Conservation (phyloP, 2,329 filamentous ascomycete genomes). For the Davidsoniella neocaledoniae region DNA sequence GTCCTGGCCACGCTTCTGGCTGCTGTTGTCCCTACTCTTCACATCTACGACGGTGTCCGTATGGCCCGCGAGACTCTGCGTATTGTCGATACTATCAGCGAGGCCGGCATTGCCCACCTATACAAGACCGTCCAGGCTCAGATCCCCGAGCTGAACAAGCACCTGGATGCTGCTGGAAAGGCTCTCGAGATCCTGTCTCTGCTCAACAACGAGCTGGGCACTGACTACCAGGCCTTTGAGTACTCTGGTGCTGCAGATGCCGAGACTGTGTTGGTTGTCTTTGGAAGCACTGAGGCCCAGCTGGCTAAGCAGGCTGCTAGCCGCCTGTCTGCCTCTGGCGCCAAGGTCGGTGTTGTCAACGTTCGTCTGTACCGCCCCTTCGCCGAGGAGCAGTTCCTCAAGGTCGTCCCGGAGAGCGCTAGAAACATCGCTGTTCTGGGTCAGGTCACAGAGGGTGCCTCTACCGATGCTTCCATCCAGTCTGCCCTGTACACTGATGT, state of each 20-base stretch:
- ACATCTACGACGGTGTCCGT: constrained; percentile 75
- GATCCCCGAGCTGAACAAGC: constrained; percentile 46
- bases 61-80: constrained; percentile 69
- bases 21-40: constrained; percentile 62
- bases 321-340: constrained; percentile 53
- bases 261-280: constrained; percentile 74
- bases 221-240: constrained; percentile 83
- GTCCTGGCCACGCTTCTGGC: constrained; percentile 73
- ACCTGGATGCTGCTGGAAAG: constrained; percentile 56
- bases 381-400: constrained; percentile 82
- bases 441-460: constrained; percentile 60
- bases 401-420: constrained; percentile 57
- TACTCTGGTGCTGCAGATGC: constrained; percentile 72
- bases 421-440: constrained; percentile 72
- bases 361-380: constrained; percentile 93
- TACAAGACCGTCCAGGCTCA: constrained; percentile 51
- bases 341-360: constrained; percentile 72
- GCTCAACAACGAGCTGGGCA: constrained; percentile 84
- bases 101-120: constrained; percentile 48
- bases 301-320: constrained; percentile 66
- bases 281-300: constrained; percentile 82
- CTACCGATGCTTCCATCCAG: constrained; percentile 57
- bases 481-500: constrained; percentile 91
- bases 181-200: constrained; percentile 51
- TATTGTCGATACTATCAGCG: constrained; percentile 66